Evolutionary conservation across 208 protist genomes (phyloP).

Genomic region (Trypanosoma melophagium): DNA sequence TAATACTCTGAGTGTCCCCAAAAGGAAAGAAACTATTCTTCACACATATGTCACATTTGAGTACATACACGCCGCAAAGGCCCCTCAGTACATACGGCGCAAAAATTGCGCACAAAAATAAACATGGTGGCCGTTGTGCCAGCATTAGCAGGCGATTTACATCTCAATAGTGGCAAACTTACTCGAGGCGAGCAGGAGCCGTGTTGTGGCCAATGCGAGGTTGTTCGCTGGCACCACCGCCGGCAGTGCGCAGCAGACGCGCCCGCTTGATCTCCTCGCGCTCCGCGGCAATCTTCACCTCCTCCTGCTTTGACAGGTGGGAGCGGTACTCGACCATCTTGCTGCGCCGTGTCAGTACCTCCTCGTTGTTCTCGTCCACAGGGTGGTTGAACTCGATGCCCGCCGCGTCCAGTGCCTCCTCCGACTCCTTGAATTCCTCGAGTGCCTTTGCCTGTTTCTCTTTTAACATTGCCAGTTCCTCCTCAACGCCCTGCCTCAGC

Average conservation of each 20-base stretch:
- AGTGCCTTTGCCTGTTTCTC: constrained; percentile 70
- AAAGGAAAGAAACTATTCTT: not conserved
- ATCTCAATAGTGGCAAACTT: not conserved
- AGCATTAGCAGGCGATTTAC: constrained; percentile 5
- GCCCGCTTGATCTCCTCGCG: constrained; percentile 75
- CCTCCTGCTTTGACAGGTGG: constrained; percentile 73
- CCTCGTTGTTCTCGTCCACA: constrained; percentile 66
- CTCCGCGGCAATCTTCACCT: constrained; percentile 80
- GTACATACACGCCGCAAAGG: constrained; percentile 5
- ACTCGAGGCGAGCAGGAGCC: constrained; percentile 29
- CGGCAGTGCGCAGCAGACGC: constrained; percentile 39
- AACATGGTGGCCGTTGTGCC: not conserved
- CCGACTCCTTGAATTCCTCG: constrained; percentile 75
- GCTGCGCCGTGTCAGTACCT: constrained; percentile 65
- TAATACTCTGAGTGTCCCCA: not conserved
- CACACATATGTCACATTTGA: not conserved
- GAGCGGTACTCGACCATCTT: constrained; percentile 87
- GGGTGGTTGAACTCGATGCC: constrained; percentile 73
- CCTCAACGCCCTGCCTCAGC: constrained; percentile 44
- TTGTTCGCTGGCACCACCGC: constrained; percentile 16
- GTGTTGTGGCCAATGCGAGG: constrained; percentile 23
- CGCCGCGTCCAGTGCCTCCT: constrained; percentile 68
- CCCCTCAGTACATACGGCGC: constrained; percentile 6
- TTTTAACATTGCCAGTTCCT: constrained; percentile 79
- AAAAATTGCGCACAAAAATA: not conserved